Base-by-base conservation (phyloP, 2,329 filamentous ascomycete species). In the Xylariaceae sp. region DNA sequence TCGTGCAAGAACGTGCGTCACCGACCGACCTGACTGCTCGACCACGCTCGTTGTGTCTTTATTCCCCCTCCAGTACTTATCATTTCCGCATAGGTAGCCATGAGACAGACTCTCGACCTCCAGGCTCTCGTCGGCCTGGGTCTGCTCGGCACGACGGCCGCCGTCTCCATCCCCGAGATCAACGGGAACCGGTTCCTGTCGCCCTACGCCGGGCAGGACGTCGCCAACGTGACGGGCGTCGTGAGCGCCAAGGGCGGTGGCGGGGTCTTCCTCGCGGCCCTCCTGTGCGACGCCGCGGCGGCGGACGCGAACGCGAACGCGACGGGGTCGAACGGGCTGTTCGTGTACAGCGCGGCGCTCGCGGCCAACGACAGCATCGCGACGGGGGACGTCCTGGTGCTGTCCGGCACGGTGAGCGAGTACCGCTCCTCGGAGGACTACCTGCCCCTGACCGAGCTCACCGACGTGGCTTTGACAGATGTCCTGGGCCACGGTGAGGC, bases 121-220 rank as follows among this genome's bases (percentile, higher is more conserved):
- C n/a, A n/a, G n/a, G 29, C n/a, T 4, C 28, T 46, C 35, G 26
- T 53, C 11, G 47, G 57, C 32, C 48, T 42, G 29, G 43, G 62
- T 30, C 69, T 70, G 34, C 50, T 73, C 22, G 36, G 35, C 34
- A 9, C 32, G 38, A 37, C 34, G 26, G 43, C 46, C 16, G 56
- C 50, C 4, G 45, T 55, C 41, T 73, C 72, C 43, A 79, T 82
- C 52, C 67, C 71, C 44, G 67, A 81, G 53, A 85, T 87, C 70
- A 87, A 85, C 51, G 82, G 83, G 50, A 71, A 79, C 54, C 71
- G 63, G 17, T 87, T 77, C 61, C 60, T 85, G 36, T 87, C 83
- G 13, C 73, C 80, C 0, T 76, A 77, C 58, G 67, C 67, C 8
- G 75, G 74, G 37, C 64, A 79, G 56, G 64, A 63, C 6, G 76